phyloP scores from a whole-genome alignment of 2,329 filamentous ascomycete genomes.

The Zymoseptoria tritici region DNA sequence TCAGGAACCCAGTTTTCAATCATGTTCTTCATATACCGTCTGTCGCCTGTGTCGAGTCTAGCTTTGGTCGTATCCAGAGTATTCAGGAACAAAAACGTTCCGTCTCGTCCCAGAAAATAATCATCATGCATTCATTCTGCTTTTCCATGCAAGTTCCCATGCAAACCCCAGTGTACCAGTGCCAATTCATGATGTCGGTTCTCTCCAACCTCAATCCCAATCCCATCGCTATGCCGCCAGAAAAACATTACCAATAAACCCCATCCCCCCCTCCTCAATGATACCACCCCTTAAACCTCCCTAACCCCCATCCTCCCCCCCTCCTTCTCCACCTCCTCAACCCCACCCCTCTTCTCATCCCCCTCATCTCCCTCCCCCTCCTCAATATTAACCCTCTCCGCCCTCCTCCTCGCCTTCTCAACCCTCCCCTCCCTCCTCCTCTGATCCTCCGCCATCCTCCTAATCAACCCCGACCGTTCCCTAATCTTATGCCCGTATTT shows the following conservation, averaged over 20 bases:
- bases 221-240: background rate
- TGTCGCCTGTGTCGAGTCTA: no score
- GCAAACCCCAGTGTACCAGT: no score
- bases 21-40: no score
- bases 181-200: no score
- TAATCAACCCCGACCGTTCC: slow-evolving; percentile 48
- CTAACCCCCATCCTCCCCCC: background rate
- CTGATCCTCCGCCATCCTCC: slow-evolving; percentile 42
- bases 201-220: background rate
- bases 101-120: no score
- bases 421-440: slow-evolving; percentile 40
- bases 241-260: background rate
- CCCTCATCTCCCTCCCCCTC: slow-evolving; percentile 7
- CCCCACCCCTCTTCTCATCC: slow-evolving; percentile 4
- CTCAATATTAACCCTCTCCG: background rate
- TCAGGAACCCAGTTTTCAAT: no score
- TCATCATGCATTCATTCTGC: no score
- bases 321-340: background rate
- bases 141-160: no score
- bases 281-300: background rate
- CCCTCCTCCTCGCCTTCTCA: slow-evolving; percentile 15
- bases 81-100: no score
- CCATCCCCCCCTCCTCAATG: background rate
- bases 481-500: slow-evolving; percentile 47
- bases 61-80: no score